Evolutionary conservation across 768 basidiomycete genomes (phyloP), one percentile per base, ranked within the genome.

Genomic region (Clitopilus hobsonii): DNA sequence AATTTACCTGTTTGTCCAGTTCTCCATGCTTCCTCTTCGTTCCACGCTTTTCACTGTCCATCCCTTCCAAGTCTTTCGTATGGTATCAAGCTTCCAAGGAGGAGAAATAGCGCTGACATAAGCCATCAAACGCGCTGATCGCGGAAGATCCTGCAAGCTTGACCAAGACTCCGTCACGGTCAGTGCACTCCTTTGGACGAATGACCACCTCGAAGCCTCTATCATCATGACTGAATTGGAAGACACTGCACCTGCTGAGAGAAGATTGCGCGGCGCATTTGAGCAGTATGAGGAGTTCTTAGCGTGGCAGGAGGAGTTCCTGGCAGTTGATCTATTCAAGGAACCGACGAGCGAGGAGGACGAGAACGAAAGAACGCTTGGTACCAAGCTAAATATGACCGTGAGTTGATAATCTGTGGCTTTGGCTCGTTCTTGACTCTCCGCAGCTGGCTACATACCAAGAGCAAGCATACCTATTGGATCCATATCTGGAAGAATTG

Each of bases 401-500:
- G 49, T 28, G 24, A 38, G 45, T 32, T 38, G 29, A 27, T 14
- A 26, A n/a, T 38, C 3, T 51, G 29, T 23, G 41, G n/a, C 41
- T 26, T 41, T 26, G 23, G 10, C 32, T 14, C 13, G 10, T 10
- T 20, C 18, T 14, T 51, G 24, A 27, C 13, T 10, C 29, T 22
- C 6, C 29, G 24, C 6, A 98, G 96, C 79, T 98, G 25, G 82
- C 83, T 65, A 83, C 86, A 65, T 98, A 96, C 65, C 94, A 96
- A 67, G 95, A 98, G 58, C 92, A 96, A 61, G 79, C 94, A 2
- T 91, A 94, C 67, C 80, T 99, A 2, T 77, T 98, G 11, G 97
- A 99, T 67, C 94, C 96, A 30, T 86, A 80, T 61, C 78, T 99
- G 18, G 91, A 95, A 63, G 66, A 74, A 27, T 82, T 99, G 54